Base-by-base conservation (phyloP, 805 yeast species). In the Spathaspora passalidarum region DNA sequence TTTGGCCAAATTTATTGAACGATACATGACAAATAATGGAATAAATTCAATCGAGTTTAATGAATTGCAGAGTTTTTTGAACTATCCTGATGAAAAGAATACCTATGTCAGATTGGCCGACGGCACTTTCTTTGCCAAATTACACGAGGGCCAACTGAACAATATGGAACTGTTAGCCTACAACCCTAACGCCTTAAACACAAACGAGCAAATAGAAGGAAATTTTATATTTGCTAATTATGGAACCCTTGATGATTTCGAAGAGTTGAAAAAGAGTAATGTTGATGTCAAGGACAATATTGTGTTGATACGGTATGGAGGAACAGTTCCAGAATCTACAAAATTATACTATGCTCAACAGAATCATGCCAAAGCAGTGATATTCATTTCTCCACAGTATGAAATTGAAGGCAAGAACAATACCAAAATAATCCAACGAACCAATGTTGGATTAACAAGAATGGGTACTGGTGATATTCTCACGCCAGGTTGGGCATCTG, bases 381-480 rank as follows among this genome's bases (percentile, higher is more conserved):
- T 92, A 0, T 86, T 88, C 56, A 79, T 90, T 13, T 62, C 77
- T 0, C 57, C 63, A 1, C n/a, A n/a, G n/a, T n/a, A n/a, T n/a
- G n/a, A n/a, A n/a, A n/a, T n/a, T 3, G 48, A 62, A 42, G 49
- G 59, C 29, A 52, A 43, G 10, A 38, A 41, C 13, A 52, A 55
- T 16, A 69, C 70, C 47, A 74, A 69, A 26, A 67, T 78, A 1
- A 77, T 85, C 23, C 79, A 78, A 55, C 72, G 78, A 41, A 74
- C 69, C 38, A 73, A 84, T 37, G 86, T 82, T 4, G 86, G 82
- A 0, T 62, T 79, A 29, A 74, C 84, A 0, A 80, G 83, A 46
- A 65, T 65, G 44, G 77, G 80, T 47, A 79, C 92, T 1, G 97
- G 97, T 7, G 94, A 90, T 61, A 78, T 89, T 3, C 60, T 87